Evolutionary conservation across 2,329 filamentous ascomycete species (phyloP).

Genomic region (Monascus ruber): DNA sequence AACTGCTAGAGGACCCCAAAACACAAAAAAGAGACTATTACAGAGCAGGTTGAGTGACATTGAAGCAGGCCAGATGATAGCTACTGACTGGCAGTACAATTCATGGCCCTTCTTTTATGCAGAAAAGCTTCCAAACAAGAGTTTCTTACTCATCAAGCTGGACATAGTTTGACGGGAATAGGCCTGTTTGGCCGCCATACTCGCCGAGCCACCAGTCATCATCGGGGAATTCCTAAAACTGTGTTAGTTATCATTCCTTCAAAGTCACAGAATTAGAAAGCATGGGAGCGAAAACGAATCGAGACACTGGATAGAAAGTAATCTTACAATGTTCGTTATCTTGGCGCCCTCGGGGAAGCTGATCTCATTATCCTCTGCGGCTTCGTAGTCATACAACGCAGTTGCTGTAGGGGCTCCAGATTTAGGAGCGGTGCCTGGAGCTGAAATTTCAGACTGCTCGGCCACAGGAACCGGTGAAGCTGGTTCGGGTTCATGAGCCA

Average conservation of each 20-base stretch:
- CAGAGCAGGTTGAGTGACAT: too few species aligned
- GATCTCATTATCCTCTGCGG: constrained; percentile 78
- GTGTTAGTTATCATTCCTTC: constrained; percentile 12
- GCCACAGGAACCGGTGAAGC: constrained; percentile 27
- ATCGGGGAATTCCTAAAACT: constrained; percentile 72
- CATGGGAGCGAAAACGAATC: not conserved
- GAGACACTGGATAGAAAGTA: not conserved
- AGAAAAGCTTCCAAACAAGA: too few species aligned
- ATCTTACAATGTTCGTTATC: constrained; percentile 63
- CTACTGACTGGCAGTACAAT: too few species aligned
- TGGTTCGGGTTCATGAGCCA: constrained; percentile 18
- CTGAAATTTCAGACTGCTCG: constrained; percentile 24
- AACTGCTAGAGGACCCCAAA: too few species aligned
- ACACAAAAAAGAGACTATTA: too few species aligned
- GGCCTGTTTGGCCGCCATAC: constrained; percentile 64
- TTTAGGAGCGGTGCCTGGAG: constrained; percentile 16
- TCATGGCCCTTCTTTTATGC: too few species aligned
- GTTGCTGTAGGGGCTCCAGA: constrained; percentile 55
- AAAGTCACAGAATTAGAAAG: not conserved
- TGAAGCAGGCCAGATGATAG: too few species aligned
- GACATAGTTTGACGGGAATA: constrained; percentile 57
- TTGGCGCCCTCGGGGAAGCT: constrained; percentile 84
- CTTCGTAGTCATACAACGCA: constrained; percentile 91
- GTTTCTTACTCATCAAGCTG: constrained; percentile 25
- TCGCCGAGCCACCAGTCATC: constrained; percentile 98